Conservation (phyloP, 2,329 filamentous ascomycete genomes). For the Bisporella sp. region DNA sequence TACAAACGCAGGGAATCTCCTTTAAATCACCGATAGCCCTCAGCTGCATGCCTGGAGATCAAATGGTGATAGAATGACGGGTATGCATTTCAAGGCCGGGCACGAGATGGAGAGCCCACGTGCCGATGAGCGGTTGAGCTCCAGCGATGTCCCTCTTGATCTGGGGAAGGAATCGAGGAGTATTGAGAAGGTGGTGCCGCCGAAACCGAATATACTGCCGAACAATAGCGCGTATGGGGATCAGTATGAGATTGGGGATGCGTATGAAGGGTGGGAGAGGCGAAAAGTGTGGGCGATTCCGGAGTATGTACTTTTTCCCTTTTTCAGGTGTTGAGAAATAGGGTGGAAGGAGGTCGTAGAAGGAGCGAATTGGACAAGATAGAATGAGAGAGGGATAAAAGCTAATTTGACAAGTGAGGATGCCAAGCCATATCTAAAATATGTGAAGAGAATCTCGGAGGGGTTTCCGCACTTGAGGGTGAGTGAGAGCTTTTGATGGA, state of each 20-base stretch:
- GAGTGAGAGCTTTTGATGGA: too few relatives aligned
- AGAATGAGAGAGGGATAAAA: too few relatives aligned
- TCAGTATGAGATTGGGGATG: neutral
- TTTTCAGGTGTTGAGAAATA: too few relatives aligned
- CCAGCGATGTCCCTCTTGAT: neutral
- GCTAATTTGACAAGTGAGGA: neutral
- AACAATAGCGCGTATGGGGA: neutral
- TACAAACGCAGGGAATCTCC: too few relatives aligned
- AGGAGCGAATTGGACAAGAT: too few relatives aligned
- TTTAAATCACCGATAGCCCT: too few relatives aligned
- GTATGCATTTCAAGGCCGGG: too few relatives aligned
- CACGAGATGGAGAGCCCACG: too few relatives aligned
- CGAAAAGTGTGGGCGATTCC: neutral
- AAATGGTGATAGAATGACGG: too few relatives aligned
- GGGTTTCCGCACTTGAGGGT: neutral
- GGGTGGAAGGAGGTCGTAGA: too few relatives aligned
- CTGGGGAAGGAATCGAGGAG: neutral
- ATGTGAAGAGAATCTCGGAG: neutral
- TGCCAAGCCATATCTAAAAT: neutral
- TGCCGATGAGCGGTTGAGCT: too few relatives aligned
- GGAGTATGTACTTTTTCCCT: neutral
- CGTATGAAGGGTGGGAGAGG: neutral
- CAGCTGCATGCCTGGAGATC: too few relatives aligned
- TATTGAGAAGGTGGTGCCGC: neutral
- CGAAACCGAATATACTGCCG: neutral